Evolutionary conservation across 768 basidiomycete species (phyloP).

Genomic region (Leccinum obscurum): DNA sequence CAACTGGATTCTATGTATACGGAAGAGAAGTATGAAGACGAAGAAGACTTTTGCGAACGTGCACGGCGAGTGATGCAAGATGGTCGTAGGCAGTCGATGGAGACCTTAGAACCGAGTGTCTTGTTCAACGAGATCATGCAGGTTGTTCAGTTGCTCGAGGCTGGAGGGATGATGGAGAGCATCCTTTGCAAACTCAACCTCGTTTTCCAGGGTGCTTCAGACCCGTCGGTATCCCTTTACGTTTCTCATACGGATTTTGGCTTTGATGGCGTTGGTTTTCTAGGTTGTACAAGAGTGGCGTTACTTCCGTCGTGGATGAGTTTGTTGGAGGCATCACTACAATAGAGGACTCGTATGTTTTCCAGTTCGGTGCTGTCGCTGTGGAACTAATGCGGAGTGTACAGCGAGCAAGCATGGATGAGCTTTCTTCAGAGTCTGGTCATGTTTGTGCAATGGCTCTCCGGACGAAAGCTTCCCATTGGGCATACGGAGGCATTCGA

Average conservation of each 20-base stretch:
- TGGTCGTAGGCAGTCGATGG: conserved; percentile 20
- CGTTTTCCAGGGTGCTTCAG: conserved; percentile 59
- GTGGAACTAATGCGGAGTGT: conserved; percentile 18
- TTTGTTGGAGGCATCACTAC: conserved; percentile 62
- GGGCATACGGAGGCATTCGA: conserved; percentile 45
- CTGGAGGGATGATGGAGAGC: conserved; percentile 45
- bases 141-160: conserved; percentile 48
- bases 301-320: conserved; percentile 58
- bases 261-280: conserved; percentile 9
- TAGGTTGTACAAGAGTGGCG: conserved; percentile 63
- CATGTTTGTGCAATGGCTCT: conserved; percentile 62
- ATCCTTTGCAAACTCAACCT: conserved; percentile 56
- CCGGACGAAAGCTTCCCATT: conserved; percentile 62
- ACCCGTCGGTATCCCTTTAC: conserved; percentile 48
- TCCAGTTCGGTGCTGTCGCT: neutral
- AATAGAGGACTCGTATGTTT: conserved; percentile 63
- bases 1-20: conserved; percentile 38
- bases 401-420: conserved; percentile 67
- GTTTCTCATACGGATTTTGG: neutral
- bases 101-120: conserved; percentile 50
- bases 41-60: too few species aligned
- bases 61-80: conserved; percentile 31
- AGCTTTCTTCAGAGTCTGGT: conserved; percentile 60
- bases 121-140: conserved; percentile 61
- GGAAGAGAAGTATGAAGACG: neutral